phyloP scores from a whole-genome alignment of 768 basidiomycete genomes.

The Basidioascus undulatus region DNA sequence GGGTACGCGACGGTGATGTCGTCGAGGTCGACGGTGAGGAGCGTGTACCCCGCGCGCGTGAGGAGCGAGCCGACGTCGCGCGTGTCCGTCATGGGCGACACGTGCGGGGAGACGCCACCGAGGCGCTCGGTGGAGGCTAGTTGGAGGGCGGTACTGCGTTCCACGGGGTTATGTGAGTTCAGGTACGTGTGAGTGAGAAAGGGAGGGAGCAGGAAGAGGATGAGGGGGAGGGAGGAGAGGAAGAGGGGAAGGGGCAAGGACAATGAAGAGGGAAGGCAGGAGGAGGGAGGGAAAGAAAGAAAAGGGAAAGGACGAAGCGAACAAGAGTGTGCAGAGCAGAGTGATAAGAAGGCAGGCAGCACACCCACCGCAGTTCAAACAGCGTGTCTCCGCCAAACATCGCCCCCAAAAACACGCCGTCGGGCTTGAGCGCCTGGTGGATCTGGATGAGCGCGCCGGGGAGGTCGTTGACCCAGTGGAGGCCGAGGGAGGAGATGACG shows the following conservation, averaged over 20 bases:
- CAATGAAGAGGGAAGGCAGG: no score
- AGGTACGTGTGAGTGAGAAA: no score
- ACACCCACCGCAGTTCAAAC: conserved; percentile 55
- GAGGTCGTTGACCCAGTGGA: conserved; percentile 96
- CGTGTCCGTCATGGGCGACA: conserved; percentile 96
- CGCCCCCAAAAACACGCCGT: conserved; percentile 82
- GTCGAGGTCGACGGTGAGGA: conserved; percentile 85
- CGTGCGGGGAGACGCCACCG: conserved; percentile 84
- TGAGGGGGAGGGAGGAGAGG: fast-evolving
- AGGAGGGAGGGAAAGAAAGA: no score
- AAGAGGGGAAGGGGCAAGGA: no score
- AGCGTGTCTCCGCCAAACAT: conserved; percentile 90
- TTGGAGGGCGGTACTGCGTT: conserved; percentile 71
- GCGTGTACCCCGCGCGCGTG: conserved; percentile 71
- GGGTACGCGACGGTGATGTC: conserved; percentile 80
- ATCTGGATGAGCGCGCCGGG: conserved; percentile 83
- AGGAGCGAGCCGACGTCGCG: conserved; percentile 81
- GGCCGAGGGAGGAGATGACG: conserved; percentile 65
- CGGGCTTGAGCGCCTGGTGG: conserved; percentile 54
- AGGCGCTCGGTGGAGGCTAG: conserved; percentile 80
- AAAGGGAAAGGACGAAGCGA: background rate
- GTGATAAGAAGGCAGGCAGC: background rate
- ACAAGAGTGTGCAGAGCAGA: background rate
- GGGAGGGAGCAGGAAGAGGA: no score
- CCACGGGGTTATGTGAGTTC: no score